Conservation (phyloP, 306 rosid genomes). For the Sophora flavescens region DNA sequence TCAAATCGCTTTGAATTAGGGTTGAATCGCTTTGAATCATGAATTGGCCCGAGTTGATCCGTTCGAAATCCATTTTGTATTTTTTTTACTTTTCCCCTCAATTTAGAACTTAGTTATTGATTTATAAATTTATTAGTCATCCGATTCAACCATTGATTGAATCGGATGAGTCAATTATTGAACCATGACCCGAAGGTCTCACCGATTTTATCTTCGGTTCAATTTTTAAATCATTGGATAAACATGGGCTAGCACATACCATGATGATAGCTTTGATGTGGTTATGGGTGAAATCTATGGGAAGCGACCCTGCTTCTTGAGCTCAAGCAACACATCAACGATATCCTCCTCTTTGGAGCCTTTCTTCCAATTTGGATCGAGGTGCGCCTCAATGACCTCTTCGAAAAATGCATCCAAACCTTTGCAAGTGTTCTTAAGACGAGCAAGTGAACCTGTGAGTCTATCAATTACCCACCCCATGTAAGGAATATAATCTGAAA, state of each 20-base stretch:
- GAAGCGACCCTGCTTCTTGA: slow-evolving; percentile 5
- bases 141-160: too few relatives aligned
- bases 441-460: slow-evolving; percentile 6
- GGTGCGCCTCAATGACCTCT: slow-evolving; percentile 32
- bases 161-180: too few relatives aligned
- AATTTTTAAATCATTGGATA: not conserved
- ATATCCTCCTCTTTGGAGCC: slow-evolving; percentile 8
- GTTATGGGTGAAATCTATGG: slow-evolving; percentile 23
- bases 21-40: too few relatives aligned
- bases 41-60: too few relatives aligned
- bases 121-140: too few relatives aligned
- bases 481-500: slow-evolving; percentile 35
- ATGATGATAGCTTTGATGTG: slow-evolving; percentile 35
- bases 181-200: too few relatives aligned
- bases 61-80: too few relatives aligned
- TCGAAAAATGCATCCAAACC: slow-evolving; percentile 12
- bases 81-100: too few relatives aligned
- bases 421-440: slow-evolving; percentile 14
- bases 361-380: slow-evolving; percentile 2
- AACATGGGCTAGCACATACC: not conserved
- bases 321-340: slow-evolving; percentile 25
- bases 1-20: too few relatives aligned
- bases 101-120: too few relatives aligned
- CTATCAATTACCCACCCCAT: slow-evolving; percentile 25
- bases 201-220: too few relatives aligned